Conservation (phyloP, 805 yeast genomes). For the Suhomyces pyralidae region DNA sequence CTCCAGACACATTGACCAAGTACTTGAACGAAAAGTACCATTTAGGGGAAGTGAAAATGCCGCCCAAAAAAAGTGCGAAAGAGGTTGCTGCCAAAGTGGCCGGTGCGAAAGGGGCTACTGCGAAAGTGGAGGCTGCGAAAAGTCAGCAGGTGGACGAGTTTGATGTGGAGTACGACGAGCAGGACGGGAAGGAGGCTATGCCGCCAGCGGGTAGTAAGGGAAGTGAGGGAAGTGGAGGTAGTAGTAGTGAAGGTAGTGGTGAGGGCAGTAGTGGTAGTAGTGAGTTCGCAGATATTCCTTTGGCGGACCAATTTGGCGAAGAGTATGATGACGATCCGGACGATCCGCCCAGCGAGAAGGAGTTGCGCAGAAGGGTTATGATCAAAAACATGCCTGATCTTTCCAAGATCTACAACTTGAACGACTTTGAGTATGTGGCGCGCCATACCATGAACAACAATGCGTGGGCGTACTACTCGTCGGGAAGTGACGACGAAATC, state of each 20-base stretch:
- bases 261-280: background rate
- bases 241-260: too few relatives aligned
- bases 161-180: slow-evolving; percentile 44
- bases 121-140: background rate
- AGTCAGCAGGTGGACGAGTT: slow-evolving; percentile 28
- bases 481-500: slow-evolving; percentile 92
- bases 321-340: slow-evolving; percentile 40
- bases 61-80: background rate
- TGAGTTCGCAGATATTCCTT: background rate
- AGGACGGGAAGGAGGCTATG: slow-evolving; percentile 29
- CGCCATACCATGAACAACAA: slow-evolving; percentile 66
- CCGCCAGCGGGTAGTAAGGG: slow-evolving; percentile 3
- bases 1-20: slow-evolving; percentile 77
- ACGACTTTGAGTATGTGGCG: slow-evolving; percentile 87
- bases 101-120: background rate
- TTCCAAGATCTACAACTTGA: slow-evolving; percentile 66
- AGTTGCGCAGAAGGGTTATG: slow-evolving; percentile 21
- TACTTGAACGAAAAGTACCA: slow-evolving; percentile 48
- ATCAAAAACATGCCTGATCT: slow-evolving; percentile 60
- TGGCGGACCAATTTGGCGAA: slow-evolving; percentile 15
- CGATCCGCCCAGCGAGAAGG: slow-evolving; percentile 27
- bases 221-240: too few relatives aligned
- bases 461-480: slow-evolving; percentile 92
- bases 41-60: slow-evolving; percentile 31
- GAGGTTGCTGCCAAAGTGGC: background rate